These are phyloP conservation scores for Isoetes engelmannii DNA, from an alignment of 83 land plant species.

Conservation along the genomic window DNA sequence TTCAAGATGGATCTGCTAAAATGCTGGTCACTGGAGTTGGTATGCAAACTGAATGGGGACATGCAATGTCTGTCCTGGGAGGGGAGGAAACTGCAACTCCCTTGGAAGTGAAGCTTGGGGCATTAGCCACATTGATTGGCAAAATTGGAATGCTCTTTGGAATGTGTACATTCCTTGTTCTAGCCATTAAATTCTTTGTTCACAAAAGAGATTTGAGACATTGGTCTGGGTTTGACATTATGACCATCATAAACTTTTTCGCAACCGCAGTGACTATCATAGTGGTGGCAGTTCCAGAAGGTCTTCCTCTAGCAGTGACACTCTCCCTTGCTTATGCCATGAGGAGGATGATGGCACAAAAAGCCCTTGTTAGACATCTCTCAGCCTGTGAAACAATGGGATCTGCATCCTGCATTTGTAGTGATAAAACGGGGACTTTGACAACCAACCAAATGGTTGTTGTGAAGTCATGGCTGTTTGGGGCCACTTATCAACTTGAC, in stretches of 20 bases:
- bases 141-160: slow-evolving; percentile 31
- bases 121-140: slow-evolving; percentile 32
- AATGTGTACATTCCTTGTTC: slow-evolving; percentile 22
- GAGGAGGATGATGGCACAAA: slow-evolving; percentile 37
- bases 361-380: slow-evolving; percentile 37
- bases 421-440: slow-evolving; percentile 41
- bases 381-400: slow-evolving; percentile 42
- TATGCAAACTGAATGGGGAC: slow-evolving; percentile 42
- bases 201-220: slow-evolving; percentile 17
- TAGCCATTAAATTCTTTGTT: slow-evolving; percentile 20
- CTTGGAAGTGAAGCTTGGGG: slow-evolving; percentile 31
- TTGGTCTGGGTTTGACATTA: slow-evolving; percentile 31
- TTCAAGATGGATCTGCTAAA: slow-evolving; percentile 32
- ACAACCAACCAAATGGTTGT: slow-evolving; percentile 41
- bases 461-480: slow-evolving; percentile 33
- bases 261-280: slow-evolving; percentile 36
- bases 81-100: slow-evolving; percentile 33
- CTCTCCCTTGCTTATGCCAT: slow-evolving; percentile 39
- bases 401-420: slow-evolving; percentile 34
- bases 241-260: slow-evolving; percentile 27
- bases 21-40: slow-evolving; percentile 38
- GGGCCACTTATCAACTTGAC: slow-evolving; percentile 16
- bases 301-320: slow-evolving; percentile 39
- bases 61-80: slow-evolving; percentile 29
- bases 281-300: slow-evolving; percentile 42